Conservation (phyloP, 306 rosid genomes). For the Fragaria iinumae region DNA sequence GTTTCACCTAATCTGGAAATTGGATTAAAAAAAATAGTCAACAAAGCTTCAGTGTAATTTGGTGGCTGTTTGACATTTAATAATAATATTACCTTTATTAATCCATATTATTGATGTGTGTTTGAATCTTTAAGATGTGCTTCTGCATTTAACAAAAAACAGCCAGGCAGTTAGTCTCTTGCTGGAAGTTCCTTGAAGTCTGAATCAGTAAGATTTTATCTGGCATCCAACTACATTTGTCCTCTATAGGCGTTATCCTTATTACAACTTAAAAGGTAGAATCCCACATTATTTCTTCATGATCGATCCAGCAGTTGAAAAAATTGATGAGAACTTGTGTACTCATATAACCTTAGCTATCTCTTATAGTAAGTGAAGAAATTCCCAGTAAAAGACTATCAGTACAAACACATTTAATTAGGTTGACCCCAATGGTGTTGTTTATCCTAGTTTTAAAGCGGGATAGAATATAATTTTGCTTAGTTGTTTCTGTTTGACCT, state of each 20-base stretch:
- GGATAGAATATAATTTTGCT: not conserved
- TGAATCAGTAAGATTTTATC: not conserved
- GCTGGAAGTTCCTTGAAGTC: not conserved
- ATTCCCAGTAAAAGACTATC: not conserved
- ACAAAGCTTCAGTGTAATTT: not conserved
- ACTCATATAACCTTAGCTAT: not conserved
- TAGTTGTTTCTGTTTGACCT: not conserved
- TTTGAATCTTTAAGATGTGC: not conserved
- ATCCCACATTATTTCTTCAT: not conserved
- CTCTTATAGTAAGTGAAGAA: not conserved
- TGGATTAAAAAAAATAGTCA: not conserved
- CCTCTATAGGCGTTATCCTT: not conserved
- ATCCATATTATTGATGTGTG: not conserved
- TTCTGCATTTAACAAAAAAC: not conserved
- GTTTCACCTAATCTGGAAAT: not conserved
- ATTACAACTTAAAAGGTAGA: not conserved
- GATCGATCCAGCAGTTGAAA: not conserved
- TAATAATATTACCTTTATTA: not conserved
- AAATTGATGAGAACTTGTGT: not conserved
- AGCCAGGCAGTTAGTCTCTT: not conserved
- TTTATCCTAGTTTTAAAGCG: not conserved
- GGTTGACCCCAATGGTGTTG: not conserved
- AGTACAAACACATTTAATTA: not conserved
- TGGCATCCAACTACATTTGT: not conserved
- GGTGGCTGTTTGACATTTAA: not conserved